Evolutionary conservation across 495 filamentous ascomycete species (phyloP), one percentile per base, ranked within the genome.

Genomic region (Aspergillus conjunctus): DNA sequence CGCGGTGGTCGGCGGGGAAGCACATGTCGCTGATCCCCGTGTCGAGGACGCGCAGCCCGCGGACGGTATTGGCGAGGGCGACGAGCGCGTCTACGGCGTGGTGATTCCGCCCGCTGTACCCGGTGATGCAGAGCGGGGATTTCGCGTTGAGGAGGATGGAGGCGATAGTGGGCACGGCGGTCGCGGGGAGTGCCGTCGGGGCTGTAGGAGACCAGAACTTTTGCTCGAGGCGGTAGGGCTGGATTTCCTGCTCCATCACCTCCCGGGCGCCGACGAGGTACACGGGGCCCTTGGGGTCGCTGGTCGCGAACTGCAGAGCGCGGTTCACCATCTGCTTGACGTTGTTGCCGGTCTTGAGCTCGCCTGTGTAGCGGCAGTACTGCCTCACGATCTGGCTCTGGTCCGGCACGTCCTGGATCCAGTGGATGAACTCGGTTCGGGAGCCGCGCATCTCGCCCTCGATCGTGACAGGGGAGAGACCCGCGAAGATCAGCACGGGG

Each of bases 391-490:
- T 96, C 66, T 87, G 85, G 61, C 88, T 90, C 71, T 97, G 92
- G 63, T 97, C 91, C 1, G 91, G 92, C 5, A 96, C 90, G 72
- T 97, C 90, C 71, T 97, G 92, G 26, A 95, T 88, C 90, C 92
- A 97, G 67, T 97, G 92, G 66, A 95, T 96, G 68, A 89, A 97
- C 75, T 97, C 92, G 1, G 91, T 95, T 54, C 92, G 79, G 5
- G 85, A 89, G 9, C 92, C 92, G 14, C 88, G 78, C 78, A 93
- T 80, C 71, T 96, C 92, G 4, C 92, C 92, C 61, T 96, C 90
- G 22, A 88, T 81, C 1, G 92, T 96, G 66, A 88, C 92, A 0
- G 92, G 92, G 12, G 85, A 89, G 14, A 96, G 75, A 4, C 92
- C 92, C 1, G 92, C 92, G 69, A 97, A 96, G 18, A 96, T 87